These are phyloP conservation scores for Corymbia citriodora DNA, from an alignment of 441 rosid species.

Conservation along the genomic window DNA sequence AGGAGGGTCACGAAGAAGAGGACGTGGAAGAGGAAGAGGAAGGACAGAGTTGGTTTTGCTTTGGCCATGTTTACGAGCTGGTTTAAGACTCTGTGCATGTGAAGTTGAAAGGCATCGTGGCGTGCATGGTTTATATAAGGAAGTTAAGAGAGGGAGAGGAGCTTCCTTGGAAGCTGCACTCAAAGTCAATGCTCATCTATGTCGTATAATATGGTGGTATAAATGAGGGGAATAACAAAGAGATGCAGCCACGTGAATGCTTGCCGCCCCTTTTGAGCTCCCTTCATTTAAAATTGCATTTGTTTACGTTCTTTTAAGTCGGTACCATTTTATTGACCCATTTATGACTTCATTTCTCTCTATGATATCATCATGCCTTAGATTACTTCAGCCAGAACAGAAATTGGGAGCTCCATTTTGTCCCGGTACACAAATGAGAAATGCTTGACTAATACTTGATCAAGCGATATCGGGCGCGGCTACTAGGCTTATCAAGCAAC, in stretches of 20 bases:
- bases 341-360: not conserved
- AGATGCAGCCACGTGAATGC: not conserved
- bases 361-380: not conserved
- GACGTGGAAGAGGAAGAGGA: not conserved
- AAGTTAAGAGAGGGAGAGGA: not conserved
- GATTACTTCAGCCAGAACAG: not conserved
- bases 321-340: not conserved
- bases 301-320: not conserved
- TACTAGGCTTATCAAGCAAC: not conserved
- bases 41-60: not conserved
- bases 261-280: not conserved
- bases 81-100: not conserved
- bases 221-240: not conserved
- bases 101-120: not conserved
- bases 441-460: not conserved
- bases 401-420: not conserved
- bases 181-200: not conserved
- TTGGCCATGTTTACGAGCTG: not conserved
- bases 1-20: not conserved
- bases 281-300: not conserved
- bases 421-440: not conserved
- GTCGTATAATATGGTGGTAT: not conserved
- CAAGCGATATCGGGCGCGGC: not conserved
- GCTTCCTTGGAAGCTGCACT: not conserved
- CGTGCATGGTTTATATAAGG: not conserved